A percentile compares a stretch with the other conserved stretches of the same genome.
These are phyloP conservation scores for Pleurotus salmoneostramineus DNA, from an alignment of 768 basidiomycete genomes.

Conservation along the genomic window DNA sequence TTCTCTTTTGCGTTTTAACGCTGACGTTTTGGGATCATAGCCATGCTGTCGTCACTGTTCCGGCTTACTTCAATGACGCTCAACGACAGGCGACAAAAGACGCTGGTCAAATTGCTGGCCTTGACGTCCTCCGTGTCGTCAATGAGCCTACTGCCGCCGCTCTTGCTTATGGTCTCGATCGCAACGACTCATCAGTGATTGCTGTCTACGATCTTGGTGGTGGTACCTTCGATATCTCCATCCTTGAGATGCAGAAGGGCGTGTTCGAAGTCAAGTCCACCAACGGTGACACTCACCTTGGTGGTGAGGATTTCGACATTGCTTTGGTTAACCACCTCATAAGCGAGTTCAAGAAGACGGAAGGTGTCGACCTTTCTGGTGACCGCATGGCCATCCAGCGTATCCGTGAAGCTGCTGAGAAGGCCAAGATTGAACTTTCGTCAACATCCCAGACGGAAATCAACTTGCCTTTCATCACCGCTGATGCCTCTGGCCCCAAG, in stretches of 20 bases:
- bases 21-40: constrained; percentile 28
- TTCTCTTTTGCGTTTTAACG: background rate
- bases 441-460: constrained; percentile 95
- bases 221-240: constrained; percentile 99
- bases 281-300: constrained; percentile 98
- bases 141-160: constrained; percentile 99
- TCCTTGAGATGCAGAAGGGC: constrained; percentile 99
- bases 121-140: constrained; percentile 97
- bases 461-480: constrained; percentile 97
- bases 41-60: constrained; percentile 91
- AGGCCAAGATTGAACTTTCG: constrained; percentile 98
- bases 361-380: constrained; percentile 71
- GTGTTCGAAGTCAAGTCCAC: constrained; percentile 99
- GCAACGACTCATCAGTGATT: constrained; percentile 78
- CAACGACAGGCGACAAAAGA: constrained; percentile 99
- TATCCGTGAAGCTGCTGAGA: constrained; percentile 98
- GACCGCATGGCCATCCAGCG: constrained; percentile 98
- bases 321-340: constrained; percentile 83
- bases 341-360: constrained; percentile 92
- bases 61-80: constrained; percentile 99
- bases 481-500: constrained; percentile 91
- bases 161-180: constrained; percentile 95
- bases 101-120: constrained; percentile 95
- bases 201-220: constrained; percentile 99
- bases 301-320: constrained; percentile 95